Percentiles rank a stretch among this genome's conserved stretches.
Evolutionary conservation across 2,329 filamentous ascomycete species (phyloP).

Genomic region (Aureobasidium sp.): DNA sequence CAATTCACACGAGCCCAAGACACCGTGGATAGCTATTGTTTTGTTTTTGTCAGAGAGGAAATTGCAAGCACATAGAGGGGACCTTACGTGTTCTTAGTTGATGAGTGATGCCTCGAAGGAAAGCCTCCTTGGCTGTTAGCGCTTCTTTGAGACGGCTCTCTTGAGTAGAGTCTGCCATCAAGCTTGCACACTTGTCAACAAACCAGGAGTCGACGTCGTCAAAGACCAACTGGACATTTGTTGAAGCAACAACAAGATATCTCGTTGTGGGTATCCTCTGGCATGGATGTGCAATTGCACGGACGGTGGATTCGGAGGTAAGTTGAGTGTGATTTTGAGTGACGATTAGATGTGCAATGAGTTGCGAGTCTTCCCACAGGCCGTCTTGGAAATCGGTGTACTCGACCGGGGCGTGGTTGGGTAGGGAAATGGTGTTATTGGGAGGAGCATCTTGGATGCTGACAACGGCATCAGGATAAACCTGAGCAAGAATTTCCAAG

Average conservation of each 20-base stretch:
- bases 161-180: constrained; percentile 45
- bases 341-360: constrained; percentile 44
- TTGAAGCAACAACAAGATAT: constrained; percentile 44
- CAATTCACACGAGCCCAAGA: constrained; percentile 47
- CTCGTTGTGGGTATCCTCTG: constrained; percentile 36
- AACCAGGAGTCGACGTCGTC: constrained; percentile 56
- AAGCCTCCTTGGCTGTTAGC: constrained; percentile 48
- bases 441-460: constrained; percentile 29
- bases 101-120: constrained; percentile 52
- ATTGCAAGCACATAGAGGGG: not conserved
- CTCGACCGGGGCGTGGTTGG: constrained; percentile 32
- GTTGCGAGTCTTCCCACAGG: constrained; percentile 50
- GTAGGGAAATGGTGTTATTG: constrained; percentile 31
- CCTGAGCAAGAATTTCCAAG: constrained; percentile 33
- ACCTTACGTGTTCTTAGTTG: constrained; percentile 47
- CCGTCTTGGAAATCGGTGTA: constrained; percentile 40
- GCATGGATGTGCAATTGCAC: constrained; percentile 43
- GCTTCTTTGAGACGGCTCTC: constrained; percentile 44
- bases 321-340: constrained; percentile 39
- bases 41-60: not conserved
- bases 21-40: constrained; percentile 49
- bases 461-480: constrained; percentile 40
- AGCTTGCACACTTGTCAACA: constrained; percentile 43
- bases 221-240: constrained; percentile 48
- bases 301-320: constrained; percentile 36